Conservation (phyloP, 176 grass and related monocot species). For the Eleusine coracana region DNA sequence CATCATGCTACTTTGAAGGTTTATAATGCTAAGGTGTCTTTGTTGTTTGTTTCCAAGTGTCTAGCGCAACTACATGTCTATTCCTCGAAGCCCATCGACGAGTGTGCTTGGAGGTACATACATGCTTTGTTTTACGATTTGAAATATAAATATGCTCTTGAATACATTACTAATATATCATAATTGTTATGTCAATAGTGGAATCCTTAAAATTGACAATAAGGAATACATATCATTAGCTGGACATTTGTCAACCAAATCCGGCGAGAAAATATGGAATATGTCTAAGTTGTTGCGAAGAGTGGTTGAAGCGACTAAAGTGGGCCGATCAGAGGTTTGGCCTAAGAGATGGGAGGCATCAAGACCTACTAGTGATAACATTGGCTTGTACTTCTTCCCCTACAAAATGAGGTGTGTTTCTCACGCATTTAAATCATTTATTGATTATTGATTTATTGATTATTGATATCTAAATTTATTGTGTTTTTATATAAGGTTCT, state of each 20-base stretch:
- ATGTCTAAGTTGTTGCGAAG: constrained; percentile 38
- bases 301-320: constrained; percentile 40
- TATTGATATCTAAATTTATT: neutral
- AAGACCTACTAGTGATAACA: constrained; percentile 41
- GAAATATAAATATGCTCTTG: neutral
- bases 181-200: constrained; percentile 45
- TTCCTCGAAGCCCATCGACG: constrained; percentile 14
- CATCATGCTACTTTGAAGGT: neutral
- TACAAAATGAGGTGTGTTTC: constrained; percentile 43
- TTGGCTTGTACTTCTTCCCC: constrained; percentile 76
- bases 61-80: neutral
- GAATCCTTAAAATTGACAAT: constrained; percentile 47
- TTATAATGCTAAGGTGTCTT: neutral
- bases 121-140: neutral
- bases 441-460: too few relatives aligned
- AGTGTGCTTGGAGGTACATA: constrained; percentile 37
- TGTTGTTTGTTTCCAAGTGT: neutral
- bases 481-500: constrained; percentile 3
- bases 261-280: constrained; percentile 51
- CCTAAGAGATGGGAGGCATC: constrained; percentile 65
- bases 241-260: constrained; percentile 70
- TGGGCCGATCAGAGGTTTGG: constrained; percentile 52
- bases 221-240: constrained; percentile 36
- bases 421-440: neutral
- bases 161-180: constrained; percentile 12